phyloP scores from a whole-genome alignment of 129 eudicot genomes.

The Chrysanthemum makinoi region DNA sequence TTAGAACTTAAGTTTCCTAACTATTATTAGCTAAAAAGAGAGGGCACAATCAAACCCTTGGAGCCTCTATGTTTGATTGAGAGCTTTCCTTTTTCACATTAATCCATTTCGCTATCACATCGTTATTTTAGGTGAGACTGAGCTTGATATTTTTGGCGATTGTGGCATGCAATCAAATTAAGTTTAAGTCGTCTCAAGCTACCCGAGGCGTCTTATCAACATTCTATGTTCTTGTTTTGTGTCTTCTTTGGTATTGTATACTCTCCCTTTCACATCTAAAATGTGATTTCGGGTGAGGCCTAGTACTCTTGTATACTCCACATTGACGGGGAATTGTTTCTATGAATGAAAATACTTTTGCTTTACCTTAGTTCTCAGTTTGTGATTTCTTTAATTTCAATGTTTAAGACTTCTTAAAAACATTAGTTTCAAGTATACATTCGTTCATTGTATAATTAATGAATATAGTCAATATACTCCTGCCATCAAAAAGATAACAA shows the following conservation, averaged over 20 bases:
- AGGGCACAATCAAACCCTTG: constrained; percentile 47
- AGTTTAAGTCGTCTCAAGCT: constrained; percentile 17
- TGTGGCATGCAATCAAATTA: constrained; percentile 10
- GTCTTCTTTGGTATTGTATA: constrained; percentile 13
- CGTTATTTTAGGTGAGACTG: constrained; percentile 5
- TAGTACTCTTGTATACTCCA: constrained; percentile 11
- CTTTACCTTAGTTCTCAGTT: not conserved
- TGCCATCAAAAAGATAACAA: not conserved
- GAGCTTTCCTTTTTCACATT: constrained; percentile 31
- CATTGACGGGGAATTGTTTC: constrained; percentile 13
- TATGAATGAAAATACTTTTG: constrained; percentile 21
- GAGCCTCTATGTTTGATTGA: constrained; percentile 54
- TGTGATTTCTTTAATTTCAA: not conserved
- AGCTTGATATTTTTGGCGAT: constrained; percentile 16
- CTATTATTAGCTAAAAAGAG: constrained; percentile 46
- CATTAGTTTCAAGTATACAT: too few relatives aligned
- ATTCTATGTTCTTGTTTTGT: not conserved
- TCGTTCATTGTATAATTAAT: not conserved
- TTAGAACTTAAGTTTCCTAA: constrained; percentile 51
- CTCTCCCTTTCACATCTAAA: constrained; percentile 28
- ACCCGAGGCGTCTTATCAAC: constrained; percentile 19
- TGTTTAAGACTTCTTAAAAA: too few relatives aligned
- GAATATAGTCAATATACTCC: not conserved
- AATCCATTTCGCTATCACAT: constrained; percentile 12
- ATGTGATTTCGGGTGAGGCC: constrained; percentile 23